Base-by-base conservation (phyloP, 1,284 basidiomycete species). In the Somion occarium region DNA sequence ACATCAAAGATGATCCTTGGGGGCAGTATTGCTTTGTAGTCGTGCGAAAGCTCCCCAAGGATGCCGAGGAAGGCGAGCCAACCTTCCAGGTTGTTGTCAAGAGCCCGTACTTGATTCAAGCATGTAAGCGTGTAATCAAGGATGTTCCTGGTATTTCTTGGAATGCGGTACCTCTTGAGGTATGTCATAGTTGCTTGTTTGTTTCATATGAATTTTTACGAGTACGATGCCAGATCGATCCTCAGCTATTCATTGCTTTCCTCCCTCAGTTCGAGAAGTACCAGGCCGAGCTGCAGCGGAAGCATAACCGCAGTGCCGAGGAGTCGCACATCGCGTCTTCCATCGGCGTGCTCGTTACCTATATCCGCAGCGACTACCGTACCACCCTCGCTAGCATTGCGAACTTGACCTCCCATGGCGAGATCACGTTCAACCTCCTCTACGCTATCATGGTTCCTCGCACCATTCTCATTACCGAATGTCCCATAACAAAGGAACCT, bases 131-230 rank as follows among this genome's bases (percentile, higher is more conserved):
- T 43, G 76, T 82, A 25, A 75, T 83, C 50, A 60, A 70, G 53
- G 68, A 71, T 1, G 74, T 76, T 65, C 75, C 73, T 9, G 78
- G 78, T n/a, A 62, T 81, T 12, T 80, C 79, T 1, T 82, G 80
- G 80, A 74, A 76, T 44, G 61, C 72, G 1, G 73, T 79, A 22
- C 76, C 78, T 3, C 64, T 81, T 3, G 72, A 76, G 67, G 79
- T 79, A 51, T 13, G 61, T 38, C 3, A n/a, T n/a, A n/a, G 23
- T 25, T 3, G 37, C 9, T 2, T 24, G 13, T n/a, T 27, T 15
- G 24, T 19, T 43, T 13, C 23, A 22, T 23, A 24, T 19, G 13
- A 3, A 23, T 24, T 19, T 22, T 5, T 23, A 23, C n/a, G 13
- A 43, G 9, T 47, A 39, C 25, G 15, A n/a, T 27, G 30, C n/a